A percentile compares a stretch with the other conserved stretches of the same genome.
These are phyloP conservation scores for Clonostachys rhizophaga DNA, from an alignment of 2,329 filamentous ascomycete genomes.

Conservation along the genomic window DNA sequence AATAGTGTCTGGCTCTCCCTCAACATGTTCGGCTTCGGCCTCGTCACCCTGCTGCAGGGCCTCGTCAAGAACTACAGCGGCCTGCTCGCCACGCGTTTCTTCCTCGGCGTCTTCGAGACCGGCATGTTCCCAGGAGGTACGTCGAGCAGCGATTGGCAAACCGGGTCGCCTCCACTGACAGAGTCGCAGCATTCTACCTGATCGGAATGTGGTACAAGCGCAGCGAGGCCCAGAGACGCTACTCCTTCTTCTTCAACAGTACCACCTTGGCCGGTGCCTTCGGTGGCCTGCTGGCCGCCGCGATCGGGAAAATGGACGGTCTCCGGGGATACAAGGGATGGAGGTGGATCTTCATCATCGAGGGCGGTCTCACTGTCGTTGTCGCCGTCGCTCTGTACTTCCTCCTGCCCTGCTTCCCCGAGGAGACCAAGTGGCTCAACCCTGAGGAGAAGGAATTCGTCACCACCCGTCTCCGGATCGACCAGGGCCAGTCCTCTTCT, in stretches of 20 bases:
- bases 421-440: conserved; percentile 67
- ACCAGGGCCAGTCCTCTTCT: conserved; percentile 55
- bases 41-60: conserved; percentile 72
- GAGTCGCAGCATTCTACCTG: conserved; percentile 51
- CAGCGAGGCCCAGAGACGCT: conserved; percentile 83
- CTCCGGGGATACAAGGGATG: conserved; percentile 65
- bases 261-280: conserved; percentile 80
- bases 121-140: conserved; percentile 59
- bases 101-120: conserved; percentile 73
- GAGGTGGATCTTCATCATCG: conserved; percentile 82
- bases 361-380: conserved; percentile 61
- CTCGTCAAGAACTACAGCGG: conserved; percentile 74
- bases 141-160: conserved; percentile 2
- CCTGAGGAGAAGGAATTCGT: conserved; percentile 66
- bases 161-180: not conserved
- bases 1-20: conserved; percentile 60
- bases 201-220: conserved; percentile 90
- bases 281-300: conserved; percentile 78
- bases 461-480: conserved; percentile 59
- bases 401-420: conserved; percentile 68
- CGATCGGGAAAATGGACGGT: conserved; percentile 84
- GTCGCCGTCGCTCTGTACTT: conserved; percentile 63
- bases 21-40: conserved; percentile 82
- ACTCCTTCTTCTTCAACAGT: conserved; percentile 87
- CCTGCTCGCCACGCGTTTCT: conserved; percentile 76